phyloP scores from a whole-genome alignment of 2,329 filamentous ascomycete genomes.

The Sphaerulina populicola region DNA sequence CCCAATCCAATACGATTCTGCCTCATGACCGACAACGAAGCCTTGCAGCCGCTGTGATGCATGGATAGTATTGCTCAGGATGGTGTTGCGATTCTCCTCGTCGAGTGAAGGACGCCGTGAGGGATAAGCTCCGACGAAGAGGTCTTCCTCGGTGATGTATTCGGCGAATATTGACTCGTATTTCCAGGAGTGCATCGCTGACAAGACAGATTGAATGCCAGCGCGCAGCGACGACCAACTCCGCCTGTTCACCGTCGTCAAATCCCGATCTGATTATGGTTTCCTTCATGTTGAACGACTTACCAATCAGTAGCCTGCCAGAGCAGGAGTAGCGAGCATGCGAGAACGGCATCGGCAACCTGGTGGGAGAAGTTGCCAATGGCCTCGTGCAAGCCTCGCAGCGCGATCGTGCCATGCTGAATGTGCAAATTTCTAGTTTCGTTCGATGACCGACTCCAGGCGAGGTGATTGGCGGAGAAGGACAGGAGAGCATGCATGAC shows the following conservation, averaged over 20 bases:
- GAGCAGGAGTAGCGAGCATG: slow-evolving; percentile 81
- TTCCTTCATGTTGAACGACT: slow-evolving; percentile 33
- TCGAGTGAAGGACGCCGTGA: slow-evolving; percentile 18
- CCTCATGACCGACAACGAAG: slow-evolving; percentile 38
- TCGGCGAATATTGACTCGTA: slow-evolving; percentile 79
- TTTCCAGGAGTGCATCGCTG: slow-evolving; percentile 82
- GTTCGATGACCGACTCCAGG: slow-evolving; percentile 76
- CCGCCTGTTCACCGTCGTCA: slow-evolving; percentile 50
- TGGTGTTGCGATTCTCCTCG: slow-evolving; percentile 19
- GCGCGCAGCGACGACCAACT: slow-evolving; percentile 90
- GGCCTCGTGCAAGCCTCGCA: slow-evolving; percentile 80
- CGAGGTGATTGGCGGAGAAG: slow-evolving; percentile 89
- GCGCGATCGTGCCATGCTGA: slow-evolving; percentile 74
- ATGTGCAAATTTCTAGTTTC: slow-evolving; percentile 83
- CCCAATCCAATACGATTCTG: slow-evolving; percentile 43
- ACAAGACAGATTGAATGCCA: slow-evolving; percentile 80
- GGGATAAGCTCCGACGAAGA: slow-evolving; percentile 20
- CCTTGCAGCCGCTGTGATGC: slow-evolving; percentile 39
- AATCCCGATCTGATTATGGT: background rate
- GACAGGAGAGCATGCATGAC: slow-evolving; percentile 91
- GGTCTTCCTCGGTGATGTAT: slow-evolving; percentile 66
- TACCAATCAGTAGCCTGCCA: slow-evolving; percentile 97
- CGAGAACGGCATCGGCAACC: slow-evolving; percentile 84
- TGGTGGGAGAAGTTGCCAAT: slow-evolving; percentile 75
- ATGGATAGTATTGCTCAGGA: slow-evolving; percentile 37